Base-by-base conservation (phyloP, 768 basidiomycete species). In the Nidularia pulvinata region DNA sequence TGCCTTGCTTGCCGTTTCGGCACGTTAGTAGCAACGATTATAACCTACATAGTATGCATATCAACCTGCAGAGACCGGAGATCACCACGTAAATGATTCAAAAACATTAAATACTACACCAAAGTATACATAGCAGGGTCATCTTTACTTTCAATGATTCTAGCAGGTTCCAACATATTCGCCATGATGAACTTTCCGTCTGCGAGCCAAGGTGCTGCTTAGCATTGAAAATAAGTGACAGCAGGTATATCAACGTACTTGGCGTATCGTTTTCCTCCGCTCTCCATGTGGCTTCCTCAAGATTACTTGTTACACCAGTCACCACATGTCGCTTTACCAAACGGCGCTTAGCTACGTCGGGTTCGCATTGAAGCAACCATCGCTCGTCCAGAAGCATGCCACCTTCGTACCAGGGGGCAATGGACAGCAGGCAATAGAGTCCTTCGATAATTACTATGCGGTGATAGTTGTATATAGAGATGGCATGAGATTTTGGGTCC, bases 391-490 rank as follows among this genome's bases (percentile, higher is more conserved):
- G 73, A 51, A 83, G 61, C 14, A 70, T 63, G 0, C 84, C 81
- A 1, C 86, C 91, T 11, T 80, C 76, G 1, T 62, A 66, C 95
- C 95, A 97, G 0, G 89, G 87, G 0, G 81, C 71, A 22, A 85
- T 69, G n/a, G 82, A 75, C 32, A 97, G 79, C 60, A 93, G 83
- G 2, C 85, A 79, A 67, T 98, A 97, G n/a, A 97, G 70, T 0
- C 95, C 95, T 69, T 98, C 95, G 57, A 98, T 82, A 55, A 98
- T 66, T 43, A 97, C 78, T 51, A 98, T 81, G 10, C 90, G 84
- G 61, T 95, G 88, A 33, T 74, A 61, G 0, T 87, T 82, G 25
- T 72, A 61, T 30, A 98, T 79, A 3, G 72, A 63, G 25, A 88
- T 65, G 1, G 83, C 80, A 45, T 86, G 76, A 3, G 82, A 80